phyloP scores from a whole-genome alignment of 176 grass and related monocot species.

The Carex kokanica region DNA sequence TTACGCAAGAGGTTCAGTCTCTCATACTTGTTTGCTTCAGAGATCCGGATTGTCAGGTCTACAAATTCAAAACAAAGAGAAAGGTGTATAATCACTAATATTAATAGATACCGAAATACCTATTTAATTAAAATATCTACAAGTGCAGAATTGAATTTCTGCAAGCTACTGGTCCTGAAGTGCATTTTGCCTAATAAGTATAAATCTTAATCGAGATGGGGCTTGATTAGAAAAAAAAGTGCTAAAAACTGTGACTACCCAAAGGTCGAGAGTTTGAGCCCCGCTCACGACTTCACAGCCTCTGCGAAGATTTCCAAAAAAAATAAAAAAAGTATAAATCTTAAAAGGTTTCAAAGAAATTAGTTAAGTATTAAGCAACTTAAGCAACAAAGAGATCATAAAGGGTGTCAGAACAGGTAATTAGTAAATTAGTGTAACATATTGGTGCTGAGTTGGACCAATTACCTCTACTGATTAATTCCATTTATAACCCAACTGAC shows the following conservation, averaged over 20 bases:
- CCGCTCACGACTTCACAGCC: no score
- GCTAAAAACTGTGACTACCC: no score
- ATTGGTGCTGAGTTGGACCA: background rate
- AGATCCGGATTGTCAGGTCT: slow-evolving; percentile 53
- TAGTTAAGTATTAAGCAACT: background rate
- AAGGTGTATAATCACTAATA: slow-evolving; percentile 13
- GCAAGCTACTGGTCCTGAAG: background rate
- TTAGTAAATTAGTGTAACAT: background rate
- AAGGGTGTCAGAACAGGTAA: background rate
- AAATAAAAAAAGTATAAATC: no score
- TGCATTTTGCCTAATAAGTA: background rate
- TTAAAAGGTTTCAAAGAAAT: background rate
- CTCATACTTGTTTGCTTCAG: slow-evolving; percentile 36
- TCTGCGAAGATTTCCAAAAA: no score
- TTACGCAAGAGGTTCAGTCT: slow-evolving; percentile 48
- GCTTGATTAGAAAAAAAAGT: no score
- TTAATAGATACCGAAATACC: background rate
- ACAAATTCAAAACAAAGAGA: slow-evolving; percentile 27
- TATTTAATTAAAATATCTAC: background rate
- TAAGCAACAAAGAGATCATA: background rate
- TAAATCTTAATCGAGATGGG: no score
- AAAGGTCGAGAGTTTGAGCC: no score
- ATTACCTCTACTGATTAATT: background rate
- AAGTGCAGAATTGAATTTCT: slow-evolving; percentile 1
- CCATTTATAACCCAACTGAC: background rate